phyloP scores from a whole-genome alignment of 768 basidiomycete genomes.

The Sarcodon aspratus region DNA sequence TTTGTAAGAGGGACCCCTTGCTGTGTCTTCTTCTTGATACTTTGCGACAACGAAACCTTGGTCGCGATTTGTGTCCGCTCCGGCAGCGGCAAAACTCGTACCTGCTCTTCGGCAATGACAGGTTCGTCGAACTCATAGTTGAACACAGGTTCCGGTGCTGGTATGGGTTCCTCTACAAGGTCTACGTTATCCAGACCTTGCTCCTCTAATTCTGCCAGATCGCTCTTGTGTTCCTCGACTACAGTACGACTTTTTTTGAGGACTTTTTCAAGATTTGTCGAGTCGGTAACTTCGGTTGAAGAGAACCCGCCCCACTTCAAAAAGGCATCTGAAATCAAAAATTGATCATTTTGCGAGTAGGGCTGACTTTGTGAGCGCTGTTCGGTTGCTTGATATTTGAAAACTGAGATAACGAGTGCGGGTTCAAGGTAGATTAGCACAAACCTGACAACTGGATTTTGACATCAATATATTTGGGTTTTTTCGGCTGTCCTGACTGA shows the following conservation, averaged over 20 bases:
- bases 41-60: too few species aligned
- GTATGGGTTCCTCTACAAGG: not conserved
- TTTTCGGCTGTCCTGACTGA: not conserved
- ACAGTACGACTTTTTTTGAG: too few species aligned
- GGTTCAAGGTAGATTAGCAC: not conserved
- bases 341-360: not conserved
- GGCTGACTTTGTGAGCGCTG: not conserved
- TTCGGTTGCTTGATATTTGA: not conserved
- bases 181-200: too few species aligned
- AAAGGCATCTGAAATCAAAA: slow-evolving; percentile 4
- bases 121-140: not conserved
- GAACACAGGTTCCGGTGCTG: not conserved
- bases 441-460: not conserved
- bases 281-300: not conserved
- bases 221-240: too few species aligned
- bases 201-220: too few species aligned
- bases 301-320: slow-evolving; percentile 11
- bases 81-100: too few species aligned
- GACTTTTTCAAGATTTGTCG: too few species aligned
- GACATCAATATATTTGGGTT: not conserved
- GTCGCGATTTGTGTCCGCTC: too few species aligned
- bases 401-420: not conserved
- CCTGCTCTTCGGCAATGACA: not conserved
- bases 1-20: too few species aligned
- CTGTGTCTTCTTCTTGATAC: too few species aligned